Conservation (phyloP, 345 rosid genomes). For the Salix suchowensis region DNA sequence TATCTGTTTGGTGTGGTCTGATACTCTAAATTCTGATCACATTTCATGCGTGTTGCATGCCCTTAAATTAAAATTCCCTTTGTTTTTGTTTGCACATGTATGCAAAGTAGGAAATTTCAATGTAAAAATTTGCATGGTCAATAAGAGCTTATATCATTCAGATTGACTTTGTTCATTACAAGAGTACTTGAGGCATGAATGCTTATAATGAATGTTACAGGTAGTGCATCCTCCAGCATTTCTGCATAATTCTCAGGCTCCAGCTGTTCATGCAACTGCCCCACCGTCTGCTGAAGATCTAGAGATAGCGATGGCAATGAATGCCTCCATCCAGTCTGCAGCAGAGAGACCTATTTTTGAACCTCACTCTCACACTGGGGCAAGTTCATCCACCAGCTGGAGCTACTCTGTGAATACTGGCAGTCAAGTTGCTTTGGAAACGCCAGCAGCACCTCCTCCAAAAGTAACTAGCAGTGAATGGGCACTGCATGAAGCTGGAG, state of each 20-base stretch:
- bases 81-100: background rate
- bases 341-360: constrained; percentile 32
- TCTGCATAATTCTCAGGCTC: constrained; percentile 40
- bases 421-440: constrained; percentile 13
- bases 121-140: background rate
- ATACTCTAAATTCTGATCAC: background rate
- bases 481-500: constrained; percentile 13
- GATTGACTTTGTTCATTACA: background rate
- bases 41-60: background rate
- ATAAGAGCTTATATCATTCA: background rate
- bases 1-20: background rate
- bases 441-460: constrained; percentile 25
- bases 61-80: background rate
- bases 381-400: constrained; percentile 48
- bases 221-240: constrained; percentile 56
- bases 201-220: constrained; percentile 32
- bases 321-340: constrained; percentile 68
- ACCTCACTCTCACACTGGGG: constrained; percentile 28
- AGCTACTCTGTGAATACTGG: constrained; percentile 13
- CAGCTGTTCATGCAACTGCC: constrained; percentile 56
- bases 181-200: background rate
- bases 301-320: constrained; percentile 70
- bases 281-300: constrained; percentile 56
- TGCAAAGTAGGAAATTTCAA: background rate
- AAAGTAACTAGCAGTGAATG: constrained; percentile 27